These are phyloP conservation scores for Solanum etuberosum DNA, from an alignment of 257 asterid genomes.

Conservation along the genomic window DNA sequence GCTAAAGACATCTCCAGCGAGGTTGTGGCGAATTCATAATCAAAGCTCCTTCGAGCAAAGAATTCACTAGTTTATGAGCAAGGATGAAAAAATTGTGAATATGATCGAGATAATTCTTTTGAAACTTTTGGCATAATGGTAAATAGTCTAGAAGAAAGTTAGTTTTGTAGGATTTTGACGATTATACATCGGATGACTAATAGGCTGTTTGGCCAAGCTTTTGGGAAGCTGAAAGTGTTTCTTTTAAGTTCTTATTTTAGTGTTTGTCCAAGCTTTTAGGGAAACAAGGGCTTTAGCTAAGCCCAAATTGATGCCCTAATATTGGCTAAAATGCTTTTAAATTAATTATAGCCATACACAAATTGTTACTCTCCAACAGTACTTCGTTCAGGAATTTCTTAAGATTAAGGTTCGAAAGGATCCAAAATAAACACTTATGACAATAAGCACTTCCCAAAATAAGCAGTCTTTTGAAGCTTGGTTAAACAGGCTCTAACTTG, in stretches of 20 bases:
- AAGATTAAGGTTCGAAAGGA: too few relatives aligned
- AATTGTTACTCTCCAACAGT: background rate
- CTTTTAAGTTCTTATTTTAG: background rate
- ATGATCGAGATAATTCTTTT: background rate
- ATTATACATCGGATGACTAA: background rate
- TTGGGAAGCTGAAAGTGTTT: background rate
- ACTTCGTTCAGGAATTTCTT: too few relatives aligned
- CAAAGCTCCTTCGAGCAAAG: background rate
- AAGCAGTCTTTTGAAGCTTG: background rate
- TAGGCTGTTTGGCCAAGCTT: background rate
- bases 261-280: background rate
- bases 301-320: background rate
- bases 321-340: background rate
- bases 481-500: background rate
- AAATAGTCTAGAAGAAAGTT: background rate
- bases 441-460: background rate
- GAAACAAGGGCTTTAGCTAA: background rate
- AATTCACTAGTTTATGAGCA: background rate
- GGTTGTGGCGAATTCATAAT: background rate
- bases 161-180: background rate
- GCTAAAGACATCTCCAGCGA: background rate
- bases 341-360: background rate
- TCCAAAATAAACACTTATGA: background rate
- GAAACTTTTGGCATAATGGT: background rate
- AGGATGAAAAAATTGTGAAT: background rate